Percentiles rank a stretch among this genome's conserved stretches.
These are phyloP conservation scores for Yamadazyma takamatsuzukensis DNA, from an alignment of 805 yeast species.

Conservation along the genomic window DNA sequence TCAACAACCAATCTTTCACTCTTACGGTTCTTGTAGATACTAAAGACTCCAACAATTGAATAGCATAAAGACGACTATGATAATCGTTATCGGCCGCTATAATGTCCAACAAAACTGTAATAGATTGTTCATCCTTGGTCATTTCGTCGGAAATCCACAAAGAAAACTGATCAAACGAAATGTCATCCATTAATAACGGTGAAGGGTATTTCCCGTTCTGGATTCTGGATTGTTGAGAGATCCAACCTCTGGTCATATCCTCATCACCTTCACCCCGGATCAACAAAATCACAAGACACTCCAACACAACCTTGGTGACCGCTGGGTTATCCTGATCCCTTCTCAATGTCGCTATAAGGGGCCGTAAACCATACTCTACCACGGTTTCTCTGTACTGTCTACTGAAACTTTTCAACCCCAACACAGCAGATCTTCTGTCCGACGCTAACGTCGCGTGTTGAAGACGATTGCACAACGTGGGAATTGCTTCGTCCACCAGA, in stretches of 20 bases:
- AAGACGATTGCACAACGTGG: constrained; percentile 83
- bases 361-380: constrained; percentile 79
- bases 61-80: constrained; percentile 73
- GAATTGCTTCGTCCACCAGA: constrained; percentile 77
- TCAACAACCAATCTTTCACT: constrained; percentile 69
- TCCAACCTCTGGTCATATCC: constrained; percentile 65
- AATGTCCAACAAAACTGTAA: constrained; percentile 35
- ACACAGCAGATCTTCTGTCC: constrained; percentile 87
- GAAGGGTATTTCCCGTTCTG: constrained; percentile 80
- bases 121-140: constrained; percentile 47
- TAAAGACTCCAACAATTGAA: constrained; percentile 82
- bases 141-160: constrained; percentile 94
- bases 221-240: constrained; percentile 67
- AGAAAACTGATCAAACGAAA: constrained; percentile 76
- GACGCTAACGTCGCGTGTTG: constrained; percentile 75
- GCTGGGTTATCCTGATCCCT: constrained; percentile 69
- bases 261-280: constrained; percentile 63
- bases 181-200: constrained; percentile 57
- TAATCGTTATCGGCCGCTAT: constrained; percentile 57
- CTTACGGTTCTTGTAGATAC: constrained; percentile 70
- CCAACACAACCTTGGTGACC: constrained; percentile 74
- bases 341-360: constrained; percentile 60
- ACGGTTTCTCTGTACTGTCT: constrained; percentile 88
- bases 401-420: constrained; percentile 84
- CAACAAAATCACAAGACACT: constrained; percentile 78